These are phyloP conservation scores for Colletotrichum paranaense DNA, from an alignment of 2,329 filamentous ascomycete species.

Conservation along the genomic window DNA sequence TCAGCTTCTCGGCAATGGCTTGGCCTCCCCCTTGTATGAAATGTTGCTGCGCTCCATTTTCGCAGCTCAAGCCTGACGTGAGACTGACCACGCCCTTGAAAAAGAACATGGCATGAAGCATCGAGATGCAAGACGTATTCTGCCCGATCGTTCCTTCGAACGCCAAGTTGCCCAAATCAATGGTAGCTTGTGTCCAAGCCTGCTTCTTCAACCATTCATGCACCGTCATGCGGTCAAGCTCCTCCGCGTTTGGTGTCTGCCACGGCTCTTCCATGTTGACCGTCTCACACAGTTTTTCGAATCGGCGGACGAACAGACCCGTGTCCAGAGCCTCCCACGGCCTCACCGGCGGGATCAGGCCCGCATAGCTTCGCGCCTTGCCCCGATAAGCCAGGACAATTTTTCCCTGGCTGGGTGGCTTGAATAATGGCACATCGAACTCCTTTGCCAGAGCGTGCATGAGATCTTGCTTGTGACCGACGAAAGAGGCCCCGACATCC, in stretches of 20 bases:
- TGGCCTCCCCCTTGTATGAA: slow-evolving; percentile 29
- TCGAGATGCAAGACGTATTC: slow-evolving; percentile 25
- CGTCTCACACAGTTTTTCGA: slow-evolving; percentile 30
- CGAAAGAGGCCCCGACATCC: slow-evolving; percentile 38
- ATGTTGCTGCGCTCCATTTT: slow-evolving; percentile 30
- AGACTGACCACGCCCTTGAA: slow-evolving; percentile 25
- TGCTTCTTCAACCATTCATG: slow-evolving; percentile 21
- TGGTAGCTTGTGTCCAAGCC: slow-evolving; percentile 14
- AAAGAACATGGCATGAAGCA: slow-evolving; percentile 35
- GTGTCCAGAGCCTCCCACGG: slow-evolving; percentile 31
- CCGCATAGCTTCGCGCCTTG: slow-evolving; percentile 26
- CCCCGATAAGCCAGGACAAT: slow-evolving; percentile 28
- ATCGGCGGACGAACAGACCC: slow-evolving; percentile 10
- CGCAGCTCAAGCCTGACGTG: slow-evolving; percentile 1
- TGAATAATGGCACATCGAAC: slow-evolving; percentile 13
- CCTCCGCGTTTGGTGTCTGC: slow-evolving; percentile 25
- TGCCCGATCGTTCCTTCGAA: slow-evolving; percentile 27
- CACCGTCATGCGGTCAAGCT: slow-evolving; percentile 25
- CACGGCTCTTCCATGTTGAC: slow-evolving; percentile 31
- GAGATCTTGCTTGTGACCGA: slow-evolving; percentile 36
- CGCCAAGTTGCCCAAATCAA: slow-evolving; percentile 20
- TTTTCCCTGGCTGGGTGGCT: slow-evolving; percentile 21
- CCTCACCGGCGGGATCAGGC: slow-evolving; percentile 33
- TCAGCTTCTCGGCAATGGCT: slow-evolving; percentile 32
- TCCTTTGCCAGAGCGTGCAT: slow-evolving; percentile 32